Base-by-base conservation (phyloP, 345 rosid genomes). In the Psidium friedrichsthalianum region DNA sequence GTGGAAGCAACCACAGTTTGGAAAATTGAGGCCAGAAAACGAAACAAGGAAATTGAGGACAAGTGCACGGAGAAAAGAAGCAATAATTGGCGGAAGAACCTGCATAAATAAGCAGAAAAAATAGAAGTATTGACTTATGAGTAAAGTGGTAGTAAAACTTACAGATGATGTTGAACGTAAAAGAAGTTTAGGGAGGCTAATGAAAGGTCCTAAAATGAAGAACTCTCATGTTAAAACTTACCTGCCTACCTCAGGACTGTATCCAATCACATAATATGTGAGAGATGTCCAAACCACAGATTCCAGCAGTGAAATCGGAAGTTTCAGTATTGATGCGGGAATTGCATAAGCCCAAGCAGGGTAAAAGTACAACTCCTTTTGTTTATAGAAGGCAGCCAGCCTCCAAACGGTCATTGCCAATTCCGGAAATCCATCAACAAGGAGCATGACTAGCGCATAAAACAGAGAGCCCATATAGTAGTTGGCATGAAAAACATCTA, bases 241-340 rank as follows among this genome's bases (percentile, higher is more conserved):
- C 98, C 99, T 93, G 61, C 88, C 90, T 47, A 85, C 91, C 86
- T 95, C 94, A 57, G 98, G 97, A 87, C 93, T 91, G 87, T 92
- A 95, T 69, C 99, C 99, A 32, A 93, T 92, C 83, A 89, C 95
- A 88, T 93, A 95, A 90, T 96, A 96, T 24, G 98, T 91, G 36
- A 95, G 93, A 78, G 90, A 82, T 7, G 95, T 92, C 97, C 95
- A 94, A 40, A 90, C 91, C 8, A 92, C 59, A 55, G 95, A 86
- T 86, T 92, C 92, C 59, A 93, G 14, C 20, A 94, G 82, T 4
- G 95, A 93, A 51, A 93, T 83, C 24, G 97, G 95, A 82, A 93
- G 24, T 84, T 91, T 92, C 49, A 93, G 85, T 22, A 93, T 32
- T 20, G 92, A 78, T 56, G 94, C 88, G 16, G 97, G 95, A 78